These are phyloP conservation scores for Sphenostylis stenocarpa DNA, from an alignment of 306 rosid genomes.

Conservation along the genomic window DNA sequence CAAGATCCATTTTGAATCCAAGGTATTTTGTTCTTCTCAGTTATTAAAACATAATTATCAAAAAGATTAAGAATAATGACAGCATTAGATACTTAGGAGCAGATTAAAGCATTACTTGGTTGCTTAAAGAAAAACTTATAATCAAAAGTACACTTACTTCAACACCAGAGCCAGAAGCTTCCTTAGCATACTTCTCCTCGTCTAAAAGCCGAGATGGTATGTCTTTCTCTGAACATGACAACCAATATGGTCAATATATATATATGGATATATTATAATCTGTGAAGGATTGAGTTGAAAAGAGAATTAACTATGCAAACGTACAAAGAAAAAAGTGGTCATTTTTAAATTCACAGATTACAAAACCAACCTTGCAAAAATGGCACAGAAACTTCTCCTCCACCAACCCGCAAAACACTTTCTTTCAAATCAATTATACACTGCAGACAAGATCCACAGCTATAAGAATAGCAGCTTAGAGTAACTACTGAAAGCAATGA, in stretches of 20 bases:
- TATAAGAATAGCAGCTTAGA: slow-evolving; percentile 24
- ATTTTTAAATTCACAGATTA: neutral
- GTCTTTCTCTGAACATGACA: slow-evolving; percentile 71
- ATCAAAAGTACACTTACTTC: slow-evolving; percentile 50
- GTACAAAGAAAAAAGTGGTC: neutral
- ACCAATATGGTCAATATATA: slow-evolving; percentile 22
- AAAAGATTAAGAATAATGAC: neutral
- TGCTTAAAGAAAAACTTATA: neutral
- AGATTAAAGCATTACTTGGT: neutral
- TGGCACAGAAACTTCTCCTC: slow-evolving; percentile 95
- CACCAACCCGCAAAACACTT: slow-evolving; percentile 87
- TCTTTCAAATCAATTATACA: slow-evolving; percentile 71
- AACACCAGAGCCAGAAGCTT: slow-evolving; percentile 71
- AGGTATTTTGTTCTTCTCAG: too few species aligned
- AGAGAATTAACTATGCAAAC: slow-evolving; percentile 11
- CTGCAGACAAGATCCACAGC: slow-evolving; percentile 37
- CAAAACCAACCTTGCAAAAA: slow-evolving; percentile 79
- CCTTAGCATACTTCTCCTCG: slow-evolving; percentile 61
- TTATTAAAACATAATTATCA: neutral
- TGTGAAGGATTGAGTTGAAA: neutral
- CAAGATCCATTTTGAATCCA: too few species aligned
- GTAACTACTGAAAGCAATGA: slow-evolving; percentile 20
- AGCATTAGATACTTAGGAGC: neutral
- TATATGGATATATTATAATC: neutral
- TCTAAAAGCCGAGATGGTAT: slow-evolving; percentile 70